A percentile compares a stretch with the other conserved stretches of the same genome.
Conservation (phyloP, 2,329 filamentous ascomycete genomes). For the Aspergillus novofumigatus region DNA sequence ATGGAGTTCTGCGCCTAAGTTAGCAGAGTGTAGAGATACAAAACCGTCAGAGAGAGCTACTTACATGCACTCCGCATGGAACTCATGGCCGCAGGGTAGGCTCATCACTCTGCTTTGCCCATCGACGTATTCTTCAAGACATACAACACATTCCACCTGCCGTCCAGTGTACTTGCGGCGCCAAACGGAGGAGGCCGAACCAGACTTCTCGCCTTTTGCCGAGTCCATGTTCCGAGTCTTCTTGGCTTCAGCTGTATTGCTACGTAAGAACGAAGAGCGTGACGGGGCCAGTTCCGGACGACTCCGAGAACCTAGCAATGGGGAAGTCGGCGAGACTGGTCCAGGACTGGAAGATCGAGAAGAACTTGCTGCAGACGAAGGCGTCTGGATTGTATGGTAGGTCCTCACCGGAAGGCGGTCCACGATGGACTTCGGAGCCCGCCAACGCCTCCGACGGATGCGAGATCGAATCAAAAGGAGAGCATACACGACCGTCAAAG, state of each 20-base stretch:
- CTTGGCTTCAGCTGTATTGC: constrained; percentile 20
- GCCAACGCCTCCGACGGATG: constrained; percentile 84
- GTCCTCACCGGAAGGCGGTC: constrained; percentile 92
- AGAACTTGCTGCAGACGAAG: constrained; percentile 53
- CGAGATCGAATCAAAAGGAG: constrained; percentile 81
- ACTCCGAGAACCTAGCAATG: constrained; percentile 55
- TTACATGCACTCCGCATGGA: constrained; percentile 98
- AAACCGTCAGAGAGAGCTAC: constrained; percentile 37
- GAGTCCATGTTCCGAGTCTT: constrained; percentile 19
- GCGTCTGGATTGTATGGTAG: constrained; percentile 76
- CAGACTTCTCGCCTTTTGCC: constrained; percentile 45
- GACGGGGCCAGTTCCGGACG: constrained; percentile 29
- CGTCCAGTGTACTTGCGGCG: constrained; percentile 58
- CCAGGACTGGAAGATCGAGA: constrained; percentile 60
- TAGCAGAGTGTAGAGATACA: constrained; percentile 14
- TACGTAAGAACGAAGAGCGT: constrained; percentile 36
- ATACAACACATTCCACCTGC: constrained; percentile 89
- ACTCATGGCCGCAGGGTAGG: constrained; percentile 93
- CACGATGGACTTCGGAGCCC: constrained; percentile 95
- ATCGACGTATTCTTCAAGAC: constrained; percentile 92
- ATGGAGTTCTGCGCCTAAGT: constrained; percentile 67
- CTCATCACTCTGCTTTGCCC: constrained; percentile 96
- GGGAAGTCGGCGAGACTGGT: constrained; percentile 69
- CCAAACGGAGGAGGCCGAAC: constrained; percentile 36
- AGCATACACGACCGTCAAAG: constrained; percentile 86